Evolutionary conservation across 202 grass and related monocot genomes (phyloP), one percentile per base, ranked within the genome.

Genomic region (Dendrocalamus latiflorus): DNA sequence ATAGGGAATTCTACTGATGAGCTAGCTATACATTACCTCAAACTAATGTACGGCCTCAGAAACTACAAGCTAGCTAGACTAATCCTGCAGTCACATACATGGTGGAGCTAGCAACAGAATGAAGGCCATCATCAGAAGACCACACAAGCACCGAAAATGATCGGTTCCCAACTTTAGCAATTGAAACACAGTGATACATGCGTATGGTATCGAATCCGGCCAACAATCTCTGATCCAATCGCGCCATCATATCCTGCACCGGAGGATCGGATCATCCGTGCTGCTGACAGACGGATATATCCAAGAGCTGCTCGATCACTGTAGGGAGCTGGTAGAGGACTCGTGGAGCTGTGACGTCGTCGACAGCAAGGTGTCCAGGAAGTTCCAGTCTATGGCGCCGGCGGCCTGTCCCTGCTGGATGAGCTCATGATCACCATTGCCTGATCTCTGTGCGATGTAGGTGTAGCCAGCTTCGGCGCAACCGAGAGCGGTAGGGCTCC

Each of bases 341-440:
- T 78, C 71, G 4, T 82, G 81, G 28, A 83, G 57, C 62, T 64
- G 86, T 26, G 84, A 55, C 39, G 84, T 89, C 4, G 83, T n/a
- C n/a, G n/a, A 86, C 13, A 92, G 55, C 85, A n/a, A 77, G 66
- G 59, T 77, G 81, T 90, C 88, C 1, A 93, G 58, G 77, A 93
- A 88, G 33, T 83, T 93, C 88, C 91, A 90, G 72, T 93, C 91
- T 24, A 93, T 80, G 70, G 30, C 47, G 3, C n/a, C 36, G 1
- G 25, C 65, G 0, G 0, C 9, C 25, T 34, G 8, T 17, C 24
- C 14, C n/a, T n/a, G n/a, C n/a, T 74, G 67, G 20, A 66, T 2
- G 28, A 47, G 48, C n/a, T 25, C 13, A 3, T n/a, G n/a, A 4
- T 18, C 16, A 22, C 8, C 5, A 51, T 22, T 4, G 53, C 53